phyloP scores from a whole-genome alignment of 1,284 basidiomycete genomes.

The Vanrija pseudolonga region DNA sequence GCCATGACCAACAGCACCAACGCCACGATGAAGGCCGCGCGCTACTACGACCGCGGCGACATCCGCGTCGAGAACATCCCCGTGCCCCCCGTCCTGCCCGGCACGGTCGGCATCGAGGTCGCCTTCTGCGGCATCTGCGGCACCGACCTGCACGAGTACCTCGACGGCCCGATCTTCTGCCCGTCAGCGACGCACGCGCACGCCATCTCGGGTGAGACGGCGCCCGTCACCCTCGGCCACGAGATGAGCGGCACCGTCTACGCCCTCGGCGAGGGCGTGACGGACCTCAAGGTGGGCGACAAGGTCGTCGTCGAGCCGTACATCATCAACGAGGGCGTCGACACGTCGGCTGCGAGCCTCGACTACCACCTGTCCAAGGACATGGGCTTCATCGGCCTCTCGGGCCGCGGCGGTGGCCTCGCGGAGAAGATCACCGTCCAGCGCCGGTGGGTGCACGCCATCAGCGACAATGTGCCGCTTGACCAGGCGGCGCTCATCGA shows the following conservation, averaged over 20 bases:
- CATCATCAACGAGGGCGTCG: conserved; percentile 9
- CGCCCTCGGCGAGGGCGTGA: conserved; percentile 26
- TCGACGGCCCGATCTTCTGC: conserved; percentile 13
- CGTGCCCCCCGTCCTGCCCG: conserved; percentile 6
- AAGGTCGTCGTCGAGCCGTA: conserved; percentile 47
- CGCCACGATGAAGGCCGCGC: conserved; percentile 15
- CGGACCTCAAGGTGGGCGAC: conserved; percentile 37
- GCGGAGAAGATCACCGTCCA: conserved; percentile 14
- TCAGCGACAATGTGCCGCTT: conserved; percentile 12
- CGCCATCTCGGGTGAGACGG: conserved; percentile 9
- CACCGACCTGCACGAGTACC: conserved; percentile 7
- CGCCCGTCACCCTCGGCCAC: conserved; percentile 45
- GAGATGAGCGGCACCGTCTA: conserved; percentile 42
- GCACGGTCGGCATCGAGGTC: conserved; percentile 15
- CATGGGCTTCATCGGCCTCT: conserved; percentile 19
- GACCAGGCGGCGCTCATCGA: conserved; percentile 19
- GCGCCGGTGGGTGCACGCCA: conserved; percentile 18
- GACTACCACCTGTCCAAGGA: conserved; percentile 17
- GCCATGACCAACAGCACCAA: conserved; percentile 3
- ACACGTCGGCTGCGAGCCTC: conserved; percentile 7
- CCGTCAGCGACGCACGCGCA: conserved; percentile 7
- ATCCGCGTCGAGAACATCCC: conserved; percentile 14
- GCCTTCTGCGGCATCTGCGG: conserved; percentile 9
- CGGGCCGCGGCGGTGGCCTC: conserved; percentile 15
- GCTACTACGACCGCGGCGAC: conserved; percentile 13